Evolutionary conservation across 2,329 filamentous ascomycete species (phyloP).

Genomic region (Fusarium sp.): DNA sequence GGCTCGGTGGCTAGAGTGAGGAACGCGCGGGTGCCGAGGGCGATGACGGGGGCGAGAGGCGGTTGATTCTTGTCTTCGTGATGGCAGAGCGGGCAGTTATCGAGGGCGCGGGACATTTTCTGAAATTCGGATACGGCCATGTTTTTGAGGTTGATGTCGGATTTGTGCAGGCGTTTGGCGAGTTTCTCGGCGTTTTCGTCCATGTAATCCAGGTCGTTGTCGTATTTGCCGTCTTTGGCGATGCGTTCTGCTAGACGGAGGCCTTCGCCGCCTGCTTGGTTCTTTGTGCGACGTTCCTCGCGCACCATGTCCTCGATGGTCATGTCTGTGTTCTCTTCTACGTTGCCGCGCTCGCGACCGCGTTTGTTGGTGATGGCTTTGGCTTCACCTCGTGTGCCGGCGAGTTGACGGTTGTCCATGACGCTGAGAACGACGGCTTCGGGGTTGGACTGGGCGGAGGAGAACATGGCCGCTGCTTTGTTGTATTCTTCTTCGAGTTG

Average conservation of each 20-base stretch:
- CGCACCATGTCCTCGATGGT: slow-evolving; percentile 96
- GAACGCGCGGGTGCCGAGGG: slow-evolving; percentile 87
- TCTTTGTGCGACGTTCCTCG: slow-evolving; percentile 89
- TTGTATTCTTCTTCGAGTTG: slow-evolving; percentile 89
- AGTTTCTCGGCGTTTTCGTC: slow-evolving; percentile 96
- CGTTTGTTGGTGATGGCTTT: slow-evolving; percentile 84
- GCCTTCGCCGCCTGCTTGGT: slow-evolving; percentile 84
- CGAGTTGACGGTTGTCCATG: slow-evolving; percentile 92
- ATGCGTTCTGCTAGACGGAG: slow-evolving; percentile 91
- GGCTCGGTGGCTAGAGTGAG: slow-evolving; percentile 92
- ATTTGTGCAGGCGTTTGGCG: slow-evolving; percentile 88
- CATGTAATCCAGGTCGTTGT: slow-evolving; percentile 95
- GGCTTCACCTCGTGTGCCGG: slow-evolving; percentile 80
- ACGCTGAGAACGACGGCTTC: slow-evolving; percentile 80
- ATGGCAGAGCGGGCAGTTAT: slow-evolving; percentile 90
- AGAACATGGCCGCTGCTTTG: slow-evolving; percentile 75
- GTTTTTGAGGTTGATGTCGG: slow-evolving; percentile 89
- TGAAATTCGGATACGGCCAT: slow-evolving; percentile 90
- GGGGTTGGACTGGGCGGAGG: slow-evolving; percentile 72
- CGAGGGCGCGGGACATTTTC: slow-evolving; percentile 88
- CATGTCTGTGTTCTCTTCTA: slow-evolving; percentile 96
- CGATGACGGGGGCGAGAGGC: slow-evolving; percentile 87
- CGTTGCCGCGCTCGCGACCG: slow-evolving; percentile 85
- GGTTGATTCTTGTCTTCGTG: slow-evolving; percentile 84
- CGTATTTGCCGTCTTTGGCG: slow-evolving; percentile 91